Evolutionary conservation across 345 rosid genomes (phyloP).

Genomic region (Murraya paniculata): DNA sequence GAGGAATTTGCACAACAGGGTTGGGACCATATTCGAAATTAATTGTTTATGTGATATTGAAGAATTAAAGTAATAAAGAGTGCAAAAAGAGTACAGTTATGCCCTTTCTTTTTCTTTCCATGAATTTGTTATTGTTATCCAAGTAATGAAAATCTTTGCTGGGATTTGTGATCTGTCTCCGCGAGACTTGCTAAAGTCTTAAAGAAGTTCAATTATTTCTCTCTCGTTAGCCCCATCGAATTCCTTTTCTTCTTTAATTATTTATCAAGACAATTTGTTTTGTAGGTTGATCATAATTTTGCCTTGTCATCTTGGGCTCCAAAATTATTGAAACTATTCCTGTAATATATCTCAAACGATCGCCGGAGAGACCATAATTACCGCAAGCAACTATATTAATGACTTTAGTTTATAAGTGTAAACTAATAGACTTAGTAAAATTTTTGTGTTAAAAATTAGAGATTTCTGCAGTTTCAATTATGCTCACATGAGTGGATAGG

Average conservation of each 20-base stretch:
- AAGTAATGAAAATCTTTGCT: not conserved
- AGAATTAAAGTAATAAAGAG: slow-evolving; percentile 16
- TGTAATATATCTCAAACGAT: no score
- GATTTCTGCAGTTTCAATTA: no score
- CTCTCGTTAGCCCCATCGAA: not conserved
- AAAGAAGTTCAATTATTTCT: slow-evolving; percentile 4
- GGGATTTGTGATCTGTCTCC: slow-evolving; percentile 4
- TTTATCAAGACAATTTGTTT: not conserved
- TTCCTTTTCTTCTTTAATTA: not conserved
- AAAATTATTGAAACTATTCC: no score
- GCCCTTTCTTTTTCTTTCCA: not conserved
- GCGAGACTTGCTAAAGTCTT: not conserved
- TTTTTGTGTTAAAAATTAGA: no score
- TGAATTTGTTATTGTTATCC: slow-evolving; percentile 9
- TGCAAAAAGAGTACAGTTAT: slow-evolving; percentile 22
- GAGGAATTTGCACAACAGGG: slow-evolving; percentile 28
- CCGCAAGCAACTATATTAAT: no score
- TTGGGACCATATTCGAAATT: slow-evolving; percentile 29
- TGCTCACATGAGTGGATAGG: no score
- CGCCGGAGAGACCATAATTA: no score
- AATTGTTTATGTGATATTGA: not conserved
- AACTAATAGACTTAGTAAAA: no score
- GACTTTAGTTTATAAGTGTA: no score
- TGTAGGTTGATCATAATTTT: not conserved
- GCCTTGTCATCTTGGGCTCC: not conserved